Evolutionary conservation across 2,329 filamentous ascomycete genomes (phyloP).

Genomic region (Fusarium sp.): DNA sequence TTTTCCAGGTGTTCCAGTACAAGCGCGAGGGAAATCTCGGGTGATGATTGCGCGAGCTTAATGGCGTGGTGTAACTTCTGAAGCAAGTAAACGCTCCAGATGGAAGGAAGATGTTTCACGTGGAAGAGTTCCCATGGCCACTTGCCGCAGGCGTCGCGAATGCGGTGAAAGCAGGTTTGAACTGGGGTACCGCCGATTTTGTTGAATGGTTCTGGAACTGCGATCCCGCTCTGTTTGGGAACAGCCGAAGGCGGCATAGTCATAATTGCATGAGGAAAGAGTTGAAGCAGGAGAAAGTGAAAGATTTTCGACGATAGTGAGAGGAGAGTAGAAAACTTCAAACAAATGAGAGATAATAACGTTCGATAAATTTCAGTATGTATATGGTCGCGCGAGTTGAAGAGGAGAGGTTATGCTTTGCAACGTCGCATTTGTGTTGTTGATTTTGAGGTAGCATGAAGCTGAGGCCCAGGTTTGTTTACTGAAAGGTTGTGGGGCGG

Average conservation of each 20-base stretch:
- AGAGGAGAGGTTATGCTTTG: no score
- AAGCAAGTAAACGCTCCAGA: neutral
- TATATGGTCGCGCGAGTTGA: rapidly evolving
- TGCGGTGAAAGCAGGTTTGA: neutral
- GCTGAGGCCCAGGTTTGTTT: neutral
- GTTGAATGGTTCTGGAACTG: neutral
- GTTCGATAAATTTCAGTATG: rapidly evolving
- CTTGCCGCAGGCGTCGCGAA: neutral
- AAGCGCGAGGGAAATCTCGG: neutral
- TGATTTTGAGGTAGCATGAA: neutral
- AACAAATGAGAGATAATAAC: rapidly evolving
- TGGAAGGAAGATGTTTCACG: neutral
- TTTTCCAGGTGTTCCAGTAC: neutral
- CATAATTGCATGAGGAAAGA: neutral
- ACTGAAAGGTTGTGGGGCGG: neutral
- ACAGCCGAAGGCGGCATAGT: neutral
- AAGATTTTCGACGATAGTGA: neutral
- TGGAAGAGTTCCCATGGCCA: neutral
- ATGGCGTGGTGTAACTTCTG: neutral
- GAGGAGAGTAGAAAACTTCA: rapidly evolving
- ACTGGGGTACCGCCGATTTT: neutral
- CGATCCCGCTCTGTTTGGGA: neutral
- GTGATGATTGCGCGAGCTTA: neutral
- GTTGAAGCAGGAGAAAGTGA: neutral
- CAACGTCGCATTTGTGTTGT: neutral